phyloP scores from a whole-genome alignment of 139 green algal species.

The Chlamydomonas sphaeroides region DNA sequence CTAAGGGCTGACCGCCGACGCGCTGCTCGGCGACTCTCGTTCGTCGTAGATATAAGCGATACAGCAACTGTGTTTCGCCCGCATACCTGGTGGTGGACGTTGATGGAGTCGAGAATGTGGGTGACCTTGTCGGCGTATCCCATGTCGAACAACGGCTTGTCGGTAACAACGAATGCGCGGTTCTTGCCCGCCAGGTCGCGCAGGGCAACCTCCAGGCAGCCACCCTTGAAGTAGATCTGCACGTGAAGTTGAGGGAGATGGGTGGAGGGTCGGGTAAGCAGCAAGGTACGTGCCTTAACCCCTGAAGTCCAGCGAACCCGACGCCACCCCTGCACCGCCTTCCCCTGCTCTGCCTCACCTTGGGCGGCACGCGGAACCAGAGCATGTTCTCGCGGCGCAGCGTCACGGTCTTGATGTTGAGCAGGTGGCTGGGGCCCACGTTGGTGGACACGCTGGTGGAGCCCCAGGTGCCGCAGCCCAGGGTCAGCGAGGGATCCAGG shows the following conservation, averaged over 20 bases:
- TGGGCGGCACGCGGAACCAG: slow-evolving; percentile 77
- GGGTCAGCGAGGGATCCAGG: slow-evolving; percentile 76
- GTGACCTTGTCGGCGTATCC: slow-evolving; percentile 62
- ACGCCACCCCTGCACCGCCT: too few relatives aligned
- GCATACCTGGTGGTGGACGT: slow-evolving; percentile 55
- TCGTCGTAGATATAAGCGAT: too few relatives aligned
- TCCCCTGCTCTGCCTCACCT: slow-evolving; percentile 44
- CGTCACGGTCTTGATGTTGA: slow-evolving; percentile 77
- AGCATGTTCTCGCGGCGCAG: slow-evolving; percentile 76
- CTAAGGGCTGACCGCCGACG: too few relatives aligned
- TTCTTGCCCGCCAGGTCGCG: slow-evolving; percentile 61
- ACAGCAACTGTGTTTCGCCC: background rate
- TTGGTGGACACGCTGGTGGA: slow-evolving; percentile 72
- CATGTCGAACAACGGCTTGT: slow-evolving; percentile 75
- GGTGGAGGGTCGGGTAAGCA: too few relatives aligned
- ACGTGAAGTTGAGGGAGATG: too few relatives aligned
- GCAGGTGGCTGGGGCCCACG: slow-evolving; percentile 72
- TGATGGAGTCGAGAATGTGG: slow-evolving; percentile 41
- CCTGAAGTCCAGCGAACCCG: too few relatives aligned
- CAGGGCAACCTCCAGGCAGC: slow-evolving; percentile 67
- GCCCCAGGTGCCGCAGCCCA: slow-evolving; percentile 77
- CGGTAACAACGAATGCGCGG: slow-evolving; percentile 74
- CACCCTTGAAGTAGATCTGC: slow-evolving; percentile 58
- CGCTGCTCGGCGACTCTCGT: too few relatives aligned
- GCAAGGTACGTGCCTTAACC: too few relatives aligned